Percentiles rank a stretch among this genome's conserved stretches.
These are phyloP conservation scores for Blattamonas nauphoetae DNA, from an alignment of 78 protist genomes.

Conservation along the genomic window DNA sequence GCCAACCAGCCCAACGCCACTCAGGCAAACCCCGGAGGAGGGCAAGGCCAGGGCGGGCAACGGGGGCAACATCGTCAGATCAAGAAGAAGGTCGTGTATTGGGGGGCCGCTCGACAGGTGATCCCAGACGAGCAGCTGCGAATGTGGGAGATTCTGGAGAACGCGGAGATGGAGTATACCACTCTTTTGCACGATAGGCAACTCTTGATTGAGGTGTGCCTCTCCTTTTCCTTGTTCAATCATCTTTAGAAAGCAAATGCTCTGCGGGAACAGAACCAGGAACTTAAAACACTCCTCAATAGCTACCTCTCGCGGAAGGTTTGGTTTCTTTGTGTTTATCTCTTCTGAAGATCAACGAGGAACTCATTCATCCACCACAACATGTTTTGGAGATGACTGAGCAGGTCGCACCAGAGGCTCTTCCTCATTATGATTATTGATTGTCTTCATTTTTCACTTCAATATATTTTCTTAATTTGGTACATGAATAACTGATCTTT, in stretches of 20 bases:
- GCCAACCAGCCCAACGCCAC: too few relatives aligned
- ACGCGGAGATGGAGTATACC: not conserved
- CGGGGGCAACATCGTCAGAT: too few relatives aligned
- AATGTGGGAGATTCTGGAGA: not conserved
- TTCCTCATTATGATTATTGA: not conserved
- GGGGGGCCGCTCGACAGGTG: not conserved
- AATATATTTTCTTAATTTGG: too few relatives aligned
- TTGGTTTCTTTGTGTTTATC: too few relatives aligned
- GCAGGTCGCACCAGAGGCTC: not conserved
- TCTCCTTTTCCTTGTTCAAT: not conserved
- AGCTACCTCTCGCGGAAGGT: not conserved
- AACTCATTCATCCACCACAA: not conserved
- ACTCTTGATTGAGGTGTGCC: not conserved
- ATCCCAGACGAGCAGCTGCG: not conserved
- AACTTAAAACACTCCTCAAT: not conserved
- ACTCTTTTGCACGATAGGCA: not conserved
- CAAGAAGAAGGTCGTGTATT: not conserved
- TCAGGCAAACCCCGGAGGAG: too few relatives aligned
- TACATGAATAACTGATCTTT: too few relatives aligned
- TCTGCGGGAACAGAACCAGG: not conserved
- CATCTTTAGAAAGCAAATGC: not conserved
- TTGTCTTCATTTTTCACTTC: not conserved
- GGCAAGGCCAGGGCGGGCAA: too few relatives aligned
- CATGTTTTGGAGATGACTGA: not conserved
- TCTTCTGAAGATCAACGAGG: too few relatives aligned